Evolutionary conservation across 73 alveolate genomes (phyloP).

Genomic region (Paramecium bursaria): DNA sequence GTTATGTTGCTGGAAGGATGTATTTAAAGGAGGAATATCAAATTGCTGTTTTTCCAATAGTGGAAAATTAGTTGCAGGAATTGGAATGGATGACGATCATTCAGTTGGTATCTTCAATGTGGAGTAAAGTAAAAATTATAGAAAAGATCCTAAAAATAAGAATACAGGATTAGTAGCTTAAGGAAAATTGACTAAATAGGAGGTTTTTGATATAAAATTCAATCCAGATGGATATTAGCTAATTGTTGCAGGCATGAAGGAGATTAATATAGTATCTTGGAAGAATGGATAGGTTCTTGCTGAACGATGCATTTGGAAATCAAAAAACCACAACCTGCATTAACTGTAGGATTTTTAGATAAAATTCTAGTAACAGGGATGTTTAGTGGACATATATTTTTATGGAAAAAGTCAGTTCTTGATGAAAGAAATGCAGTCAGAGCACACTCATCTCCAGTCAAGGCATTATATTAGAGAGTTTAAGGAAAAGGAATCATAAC

Average conservation of each 20-base stretch:
- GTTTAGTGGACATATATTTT: slow-evolving; percentile 85
- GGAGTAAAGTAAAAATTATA: slow-evolving; percentile 77
- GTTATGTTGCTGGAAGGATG: slow-evolving; percentile 85
- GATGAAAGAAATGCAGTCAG: slow-evolving; percentile 79
- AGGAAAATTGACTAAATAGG: slow-evolving; percentile 93
- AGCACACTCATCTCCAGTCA: slow-evolving; percentile 90
- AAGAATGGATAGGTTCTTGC: slow-evolving; percentile 79
- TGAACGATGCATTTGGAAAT: slow-evolving; percentile 81
- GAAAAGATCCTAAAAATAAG: slow-evolving; percentile 80
- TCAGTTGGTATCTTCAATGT: slow-evolving; percentile 91
- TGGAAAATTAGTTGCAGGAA: slow-evolving; percentile 92
- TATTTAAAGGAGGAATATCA: slow-evolving; percentile 91
- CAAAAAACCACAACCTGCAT: slow-evolving; percentile 80
- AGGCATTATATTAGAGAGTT: slow-evolving; percentile 81
- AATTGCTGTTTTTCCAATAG: slow-evolving; percentile 92
- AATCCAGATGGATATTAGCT: slow-evolving; percentile 79
- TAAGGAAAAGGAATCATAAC: slow-evolving; percentile 92
- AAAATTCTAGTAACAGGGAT: slow-evolving; percentile 89
- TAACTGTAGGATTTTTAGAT: slow-evolving; percentile 88
- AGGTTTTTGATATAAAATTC: slow-evolving; percentile 88
- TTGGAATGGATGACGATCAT: slow-evolving; percentile 97
- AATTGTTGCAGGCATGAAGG: slow-evolving; percentile 94
- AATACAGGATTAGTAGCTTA: slow-evolving; percentile 77
- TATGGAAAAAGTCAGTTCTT: slow-evolving; percentile 86
- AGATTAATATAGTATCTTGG: slow-evolving; percentile 85